phyloP scores from a whole-genome alignment of 1,139 yeast genomes.

The Nakaseomyces delphensis region DNA sequence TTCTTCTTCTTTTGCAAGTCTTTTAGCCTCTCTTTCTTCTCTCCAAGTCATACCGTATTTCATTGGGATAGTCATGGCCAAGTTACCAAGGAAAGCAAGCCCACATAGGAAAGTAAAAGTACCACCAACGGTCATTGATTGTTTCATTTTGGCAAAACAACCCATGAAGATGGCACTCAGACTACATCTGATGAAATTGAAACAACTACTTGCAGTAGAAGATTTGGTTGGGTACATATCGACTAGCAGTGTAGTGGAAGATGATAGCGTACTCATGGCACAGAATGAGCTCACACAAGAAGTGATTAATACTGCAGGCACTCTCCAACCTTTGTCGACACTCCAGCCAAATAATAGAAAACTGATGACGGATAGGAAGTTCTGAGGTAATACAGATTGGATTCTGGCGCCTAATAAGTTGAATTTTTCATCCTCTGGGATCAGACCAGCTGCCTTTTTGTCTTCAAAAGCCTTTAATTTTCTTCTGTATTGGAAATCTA shows the following conservation, averaged over 20 bases:
- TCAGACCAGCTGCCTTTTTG: conserved; percentile 22
- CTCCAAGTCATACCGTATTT: conserved; percentile 30
- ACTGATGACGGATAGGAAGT: conserved; percentile 33
- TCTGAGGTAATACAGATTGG: conserved; percentile 34
- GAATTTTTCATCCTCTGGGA: conserved; percentile 29
- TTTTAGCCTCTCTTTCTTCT: conserved; percentile 14
- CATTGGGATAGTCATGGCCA: conserved; percentile 27
- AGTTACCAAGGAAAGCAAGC: conserved; percentile 22
- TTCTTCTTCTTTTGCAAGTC: background rate
- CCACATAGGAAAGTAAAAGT: conserved; percentile 49
- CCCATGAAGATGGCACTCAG: conserved; percentile 57
- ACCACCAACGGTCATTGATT: conserved; percentile 49
- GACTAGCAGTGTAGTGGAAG: conserved; percentile 48
- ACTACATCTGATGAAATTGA: conserved; percentile 53
- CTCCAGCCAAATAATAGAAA: conserved; percentile 66
- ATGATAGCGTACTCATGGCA: conserved; percentile 43
- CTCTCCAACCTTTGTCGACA: conserved; percentile 40
- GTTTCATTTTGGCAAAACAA: conserved; percentile 49
- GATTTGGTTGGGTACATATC: conserved; percentile 53
- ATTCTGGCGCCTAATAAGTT: conserved; percentile 45
- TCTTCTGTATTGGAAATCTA: conserved; percentile 40
- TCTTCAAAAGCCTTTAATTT: conserved; percentile 16
- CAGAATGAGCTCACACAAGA: conserved; percentile 48
- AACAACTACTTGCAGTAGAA: conserved; percentile 53
- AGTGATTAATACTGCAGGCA: conserved; percentile 49